These are phyloP conservation scores for Boletus edulis DNA, from an alignment of 768 basidiomycete genomes.

Conservation along the genomic window DNA sequence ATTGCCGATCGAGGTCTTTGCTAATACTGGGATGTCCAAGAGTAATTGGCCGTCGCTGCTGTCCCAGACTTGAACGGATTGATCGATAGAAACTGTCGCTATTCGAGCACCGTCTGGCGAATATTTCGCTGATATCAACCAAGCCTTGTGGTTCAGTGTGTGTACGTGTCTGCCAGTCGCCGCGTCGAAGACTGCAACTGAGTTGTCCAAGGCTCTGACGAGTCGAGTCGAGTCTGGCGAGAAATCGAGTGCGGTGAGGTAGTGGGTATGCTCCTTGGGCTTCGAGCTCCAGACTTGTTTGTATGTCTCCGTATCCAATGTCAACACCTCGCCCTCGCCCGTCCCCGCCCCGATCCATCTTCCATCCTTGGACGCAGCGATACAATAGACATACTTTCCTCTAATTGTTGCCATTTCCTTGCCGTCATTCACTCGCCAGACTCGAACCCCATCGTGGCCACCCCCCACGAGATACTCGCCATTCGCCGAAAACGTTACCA, in stretches of 20 bases:
- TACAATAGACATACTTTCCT: neutral
- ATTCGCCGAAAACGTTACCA: neutral
- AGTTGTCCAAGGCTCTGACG: neutral
- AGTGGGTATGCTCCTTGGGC: neutral
- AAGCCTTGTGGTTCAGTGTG: neutral
- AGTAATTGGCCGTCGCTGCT: neutral
- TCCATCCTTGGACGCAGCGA: neutral
- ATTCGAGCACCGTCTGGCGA: neutral
- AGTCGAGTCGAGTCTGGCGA: neutral
- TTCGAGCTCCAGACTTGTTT: neutral
- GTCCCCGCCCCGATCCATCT: neutral
- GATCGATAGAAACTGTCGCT: neutral
- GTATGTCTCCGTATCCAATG: neutral
- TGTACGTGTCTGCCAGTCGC: neutral
- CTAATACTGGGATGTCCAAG: neutral
- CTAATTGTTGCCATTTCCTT: neutral
- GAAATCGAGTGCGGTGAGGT: neutral
- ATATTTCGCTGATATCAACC: neutral
- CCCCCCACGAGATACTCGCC: neutral
- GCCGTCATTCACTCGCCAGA: neutral
- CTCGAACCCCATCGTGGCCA: neutral
- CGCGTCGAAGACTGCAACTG: neutral
- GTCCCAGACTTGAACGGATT: neutral
- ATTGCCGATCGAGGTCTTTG: neutral
- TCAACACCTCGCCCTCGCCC: neutral